Evolutionary conservation across 306 rosid species (phyloP).

Genomic region (Lathyrus oleraceus): DNA sequence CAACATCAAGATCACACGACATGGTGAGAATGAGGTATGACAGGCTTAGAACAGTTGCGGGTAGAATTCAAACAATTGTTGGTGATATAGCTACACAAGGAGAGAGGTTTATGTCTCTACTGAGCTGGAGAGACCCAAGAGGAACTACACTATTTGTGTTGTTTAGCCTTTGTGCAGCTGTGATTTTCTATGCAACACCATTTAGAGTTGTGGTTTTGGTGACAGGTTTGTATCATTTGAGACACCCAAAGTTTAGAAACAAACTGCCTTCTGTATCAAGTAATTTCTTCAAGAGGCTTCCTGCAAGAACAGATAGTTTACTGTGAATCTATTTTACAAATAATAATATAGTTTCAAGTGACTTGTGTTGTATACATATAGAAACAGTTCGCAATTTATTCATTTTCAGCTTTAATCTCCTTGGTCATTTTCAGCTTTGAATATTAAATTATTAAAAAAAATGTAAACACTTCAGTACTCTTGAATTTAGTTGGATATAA

Average conservation of each 20-base stretch:
- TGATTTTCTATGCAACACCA: slow-evolving; percentile 62
- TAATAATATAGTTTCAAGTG: background rate
- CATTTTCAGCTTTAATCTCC: background rate
- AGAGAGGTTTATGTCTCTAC: slow-evolving; percentile 71
- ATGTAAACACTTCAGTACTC: too few species aligned
- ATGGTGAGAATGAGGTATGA: slow-evolving; percentile 77
- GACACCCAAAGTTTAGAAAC: slow-evolving; percentile 82
- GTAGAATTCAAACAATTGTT: slow-evolving; percentile 83
- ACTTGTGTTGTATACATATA: background rate
- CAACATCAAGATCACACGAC: slow-evolving; percentile 63
- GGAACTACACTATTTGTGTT: slow-evolving; percentile 66
- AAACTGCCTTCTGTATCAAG: slow-evolving; percentile 70
- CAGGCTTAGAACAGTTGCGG: slow-evolving; percentile 79
- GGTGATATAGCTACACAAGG: slow-evolving; percentile 95
- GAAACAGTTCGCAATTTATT: background rate
- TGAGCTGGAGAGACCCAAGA: slow-evolving; percentile 87
- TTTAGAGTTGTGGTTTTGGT: slow-evolving; percentile 70
- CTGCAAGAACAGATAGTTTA: slow-evolving; percentile 71
- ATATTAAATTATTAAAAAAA: too few species aligned
- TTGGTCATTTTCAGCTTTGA: background rate
- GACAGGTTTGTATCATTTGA: slow-evolving; percentile 56
- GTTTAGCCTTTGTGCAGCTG: slow-evolving; percentile 64
- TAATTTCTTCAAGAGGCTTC: slow-evolving; percentile 84
- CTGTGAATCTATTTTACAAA: slow-evolving; percentile 37
- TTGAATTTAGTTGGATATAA: too few species aligned